Base-by-base conservation (phyloP, 768 basidiomycete species). In the Candolleomyces efflorescens region DNA sequence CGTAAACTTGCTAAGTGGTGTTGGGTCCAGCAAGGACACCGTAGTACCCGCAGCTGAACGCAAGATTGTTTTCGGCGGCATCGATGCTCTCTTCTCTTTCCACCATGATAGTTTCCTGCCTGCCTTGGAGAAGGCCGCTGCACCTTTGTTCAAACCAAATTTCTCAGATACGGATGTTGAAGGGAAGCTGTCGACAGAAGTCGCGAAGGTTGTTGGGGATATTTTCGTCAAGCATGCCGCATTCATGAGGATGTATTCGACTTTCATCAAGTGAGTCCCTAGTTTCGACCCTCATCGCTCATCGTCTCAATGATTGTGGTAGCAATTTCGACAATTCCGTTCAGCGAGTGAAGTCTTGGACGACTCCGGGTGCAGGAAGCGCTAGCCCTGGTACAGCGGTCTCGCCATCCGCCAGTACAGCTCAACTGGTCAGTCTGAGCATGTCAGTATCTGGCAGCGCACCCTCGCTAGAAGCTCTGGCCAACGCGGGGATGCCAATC, bases 211-310 rank as follows among this genome's bases (percentile, higher is more conserved):
- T 13, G 88, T 99, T 38, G 95, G 92, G 6, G 82, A 87, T 57
- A 94, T 92, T 48, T 99, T 98, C 72, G 75, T 92, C 55, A 90
- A 89, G 54, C 94, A 99, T 71, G 92, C 94, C 27, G 94, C 96
- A 3, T 98, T 98, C 77, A 93, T 99, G 92, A 92, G 80, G 75
- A 98, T 98, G 90, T 99, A 99, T 70, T 94, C 94, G 32, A 90
- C 89, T 45, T 99, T 98, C 69, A 96, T 96, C 79, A 98, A 98
- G 92, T 94, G 69, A 68, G 61, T 59, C 12, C 9, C 41, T 37
- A 4, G 22, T 38, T 41, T 57, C 50, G 43, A 36, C 46, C 26
- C 15, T 54, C 37, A 59, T 32, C 20, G 5, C 27, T 24, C 23
- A 7, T 43, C 38, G 38, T 37, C 43, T 55, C 56, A n/a, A 55